Percentiles rank a stretch among this genome's conserved stretches.
phyloP scores from a whole-genome alignment of 1,284 basidiomycete species.

The Mycocalia duriaeana region DNA sequence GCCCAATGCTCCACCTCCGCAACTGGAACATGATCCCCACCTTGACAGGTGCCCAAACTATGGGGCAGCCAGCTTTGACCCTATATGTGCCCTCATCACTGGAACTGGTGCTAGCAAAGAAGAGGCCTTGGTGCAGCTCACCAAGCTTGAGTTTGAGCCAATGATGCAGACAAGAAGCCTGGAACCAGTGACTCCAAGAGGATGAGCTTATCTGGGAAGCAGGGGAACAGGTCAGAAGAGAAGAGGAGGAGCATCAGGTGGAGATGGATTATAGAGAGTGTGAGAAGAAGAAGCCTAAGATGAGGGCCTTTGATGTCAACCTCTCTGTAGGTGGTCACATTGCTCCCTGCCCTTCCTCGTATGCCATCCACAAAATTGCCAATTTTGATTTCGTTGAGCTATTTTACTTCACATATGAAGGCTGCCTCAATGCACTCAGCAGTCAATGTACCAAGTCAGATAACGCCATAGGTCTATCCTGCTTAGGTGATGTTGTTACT shows the following conservation, averaged over 20 bases:
- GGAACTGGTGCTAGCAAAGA: neutral
- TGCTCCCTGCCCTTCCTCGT: neutral
- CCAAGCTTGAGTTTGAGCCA: neutral
- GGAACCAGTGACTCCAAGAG: neutral
- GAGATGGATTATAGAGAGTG: neutral
- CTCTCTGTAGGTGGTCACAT: neutral
- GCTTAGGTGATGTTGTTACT: neutral
- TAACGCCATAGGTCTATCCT: neutral
- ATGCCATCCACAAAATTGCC: neutral
- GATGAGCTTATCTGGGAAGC: neutral
- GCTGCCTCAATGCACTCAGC: neutral
- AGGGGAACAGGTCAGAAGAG: neutral
- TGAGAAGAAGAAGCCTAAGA: neutral
- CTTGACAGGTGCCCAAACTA: too few relatives aligned
- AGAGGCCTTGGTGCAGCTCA: neutral
- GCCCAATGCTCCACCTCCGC: too few relatives aligned
- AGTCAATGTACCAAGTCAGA: neutral
- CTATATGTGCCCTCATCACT: neutral
- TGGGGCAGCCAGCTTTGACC: too few relatives aligned
- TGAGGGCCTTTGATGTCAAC: neutral
- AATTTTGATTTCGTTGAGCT: neutral
- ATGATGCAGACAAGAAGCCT: neutral
- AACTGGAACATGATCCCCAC: too few relatives aligned
- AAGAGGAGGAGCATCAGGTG: neutral
- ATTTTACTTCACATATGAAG: neutral